phyloP scores from a whole-genome alignment of 73 alveolate species.

The Paramecium bursaria region DNA sequence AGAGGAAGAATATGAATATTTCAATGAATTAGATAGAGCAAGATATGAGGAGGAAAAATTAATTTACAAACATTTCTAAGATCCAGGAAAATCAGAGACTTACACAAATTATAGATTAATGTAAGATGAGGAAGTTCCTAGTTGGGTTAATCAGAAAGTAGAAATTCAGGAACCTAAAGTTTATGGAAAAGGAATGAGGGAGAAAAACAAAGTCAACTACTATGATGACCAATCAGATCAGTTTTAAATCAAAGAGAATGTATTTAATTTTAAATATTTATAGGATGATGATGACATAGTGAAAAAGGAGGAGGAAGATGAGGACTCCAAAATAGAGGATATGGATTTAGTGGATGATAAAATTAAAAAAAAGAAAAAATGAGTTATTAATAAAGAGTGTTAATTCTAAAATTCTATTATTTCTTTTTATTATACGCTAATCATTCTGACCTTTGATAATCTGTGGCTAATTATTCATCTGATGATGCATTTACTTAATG shows the following conservation, averaged over 20 bases:
- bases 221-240: conserved; percentile 82
- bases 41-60: conserved; percentile 84
- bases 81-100: conserved; percentile 68
- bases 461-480: neutral
- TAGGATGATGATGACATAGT: conserved; percentile 33
- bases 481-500: no score
- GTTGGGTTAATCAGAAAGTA: conserved; percentile 90
- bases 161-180: conserved; percentile 82
- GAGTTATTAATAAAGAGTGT: neutral
- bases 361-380: neutral
- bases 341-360: neutral
- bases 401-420: neutral
- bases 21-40: conserved; percentile 81
- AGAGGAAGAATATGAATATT: conserved; percentile 83
- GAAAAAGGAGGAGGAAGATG: conserved; percentile 38
- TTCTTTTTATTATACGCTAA: no score
- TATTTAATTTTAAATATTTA: conserved; percentile 41
- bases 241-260: conserved; percentile 63
- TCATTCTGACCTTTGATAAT: neutral
- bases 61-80: conserved; percentile 71
- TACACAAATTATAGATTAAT: conserved; percentile 86
- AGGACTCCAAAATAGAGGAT: neutral
- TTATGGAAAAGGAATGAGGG: conserved; percentile 92
- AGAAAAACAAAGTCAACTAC: conserved; percentile 91
- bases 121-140: conserved; percentile 96